phyloP scores from a whole-genome alignment of 768 basidiomycete genomes.

The Phylloporus arenicola region DNA sequence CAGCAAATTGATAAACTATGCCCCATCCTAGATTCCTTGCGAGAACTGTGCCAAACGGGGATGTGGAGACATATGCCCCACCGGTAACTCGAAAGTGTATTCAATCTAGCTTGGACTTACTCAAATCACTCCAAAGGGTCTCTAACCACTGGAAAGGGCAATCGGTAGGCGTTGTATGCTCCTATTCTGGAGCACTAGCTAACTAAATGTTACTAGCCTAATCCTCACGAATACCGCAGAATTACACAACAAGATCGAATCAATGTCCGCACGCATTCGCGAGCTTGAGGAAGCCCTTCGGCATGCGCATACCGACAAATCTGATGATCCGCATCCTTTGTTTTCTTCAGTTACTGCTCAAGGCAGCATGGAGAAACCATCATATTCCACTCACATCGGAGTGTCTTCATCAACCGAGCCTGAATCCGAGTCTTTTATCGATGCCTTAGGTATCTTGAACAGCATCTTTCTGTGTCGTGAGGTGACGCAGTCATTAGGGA shows the following conservation, averaged over 20 bases:
- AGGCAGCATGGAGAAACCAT: slow-evolving; percentile 16
- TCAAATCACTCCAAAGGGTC: slow-evolving; percentile 35
- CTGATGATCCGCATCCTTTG: slow-evolving; percentile 47
- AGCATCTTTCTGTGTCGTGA: background rate
- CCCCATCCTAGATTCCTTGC: slow-evolving; percentile 56
- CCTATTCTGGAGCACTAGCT: background rate
- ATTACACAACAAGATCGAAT: slow-evolving; percentile 60
- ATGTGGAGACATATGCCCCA: slow-evolving; percentile 72
- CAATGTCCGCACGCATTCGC: slow-evolving; percentile 48
- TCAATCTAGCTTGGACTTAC: background rate
- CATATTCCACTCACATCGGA: slow-evolving; percentile 8
- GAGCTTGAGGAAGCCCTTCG: slow-evolving; percentile 58
- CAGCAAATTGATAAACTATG: slow-evolving; percentile 10
- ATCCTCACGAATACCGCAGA: slow-evolving; percentile 67
- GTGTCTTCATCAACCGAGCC: slow-evolving; percentile 7
- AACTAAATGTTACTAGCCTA: slow-evolving; percentile 32
- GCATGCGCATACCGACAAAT: slow-evolving; percentile 42
- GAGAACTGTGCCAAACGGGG: slow-evolving; percentile 73
- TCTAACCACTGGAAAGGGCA: slow-evolving; percentile 55
- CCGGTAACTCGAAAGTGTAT: slow-evolving; percentile 39
- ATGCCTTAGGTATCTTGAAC: slow-evolving; percentile 41
- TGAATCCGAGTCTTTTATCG: slow-evolving; percentile 43
- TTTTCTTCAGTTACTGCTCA: slow-evolving; percentile 33
- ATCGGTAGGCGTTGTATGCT: slow-evolving; percentile 33
- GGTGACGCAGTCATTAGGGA: slow-evolving; percentile 35